These are phyloP conservation scores for Cladosporium sp. DNA, from an alignment of 2,329 filamentous ascomycete genomes.

Conservation along the genomic window DNA sequence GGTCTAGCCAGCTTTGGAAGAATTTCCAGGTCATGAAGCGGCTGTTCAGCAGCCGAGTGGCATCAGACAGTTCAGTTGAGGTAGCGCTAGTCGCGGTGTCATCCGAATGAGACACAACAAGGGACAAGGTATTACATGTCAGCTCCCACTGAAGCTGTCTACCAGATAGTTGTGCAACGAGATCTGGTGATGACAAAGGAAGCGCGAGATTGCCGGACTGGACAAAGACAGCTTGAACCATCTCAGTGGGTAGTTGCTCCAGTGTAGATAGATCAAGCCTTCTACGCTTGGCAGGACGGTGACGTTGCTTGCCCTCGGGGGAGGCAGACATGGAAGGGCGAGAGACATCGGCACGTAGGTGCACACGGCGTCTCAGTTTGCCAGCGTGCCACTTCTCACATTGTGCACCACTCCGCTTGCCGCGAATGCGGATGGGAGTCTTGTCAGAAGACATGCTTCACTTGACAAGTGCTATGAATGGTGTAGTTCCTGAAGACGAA, in stretches of 20 bases:
- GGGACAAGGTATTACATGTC: conserved; percentile 28
- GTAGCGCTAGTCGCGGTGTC: conserved; percentile 11
- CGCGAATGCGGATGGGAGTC: conserved; percentile 37
- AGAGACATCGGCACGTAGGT: not conserved
- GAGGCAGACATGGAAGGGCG: not conserved
- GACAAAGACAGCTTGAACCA: conserved; percentile 38
- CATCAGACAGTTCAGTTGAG: conserved; percentile 23
- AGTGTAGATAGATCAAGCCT: conserved; percentile 27
- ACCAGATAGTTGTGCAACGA: conserved; percentile 34
- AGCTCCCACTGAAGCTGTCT: conserved; percentile 32
- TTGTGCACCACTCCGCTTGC: conserved; percentile 31
- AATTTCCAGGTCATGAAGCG: conserved; percentile 38
- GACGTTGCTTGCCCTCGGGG: not conserved
- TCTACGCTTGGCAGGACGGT: conserved; percentile 7
- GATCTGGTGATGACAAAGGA: conserved; percentile 31
- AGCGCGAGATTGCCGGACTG: conserved; percentile 35
- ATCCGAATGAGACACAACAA: conserved; percentile 21
- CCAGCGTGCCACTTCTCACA: conserved; percentile 32
- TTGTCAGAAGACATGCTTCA: conserved; percentile 19
- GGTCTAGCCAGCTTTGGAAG: conserved; percentile 32
- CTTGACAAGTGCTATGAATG: not conserved
- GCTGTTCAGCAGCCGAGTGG: conserved; percentile 34
- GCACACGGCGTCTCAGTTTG: conserved; percentile 25
- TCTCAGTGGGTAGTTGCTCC: conserved; percentile 38
- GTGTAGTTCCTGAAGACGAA: not conserved